Evolutionary conservation across 2,329 filamentous ascomycete genomes (phyloP).

Genomic region (Aspergillus sergii): DNA sequence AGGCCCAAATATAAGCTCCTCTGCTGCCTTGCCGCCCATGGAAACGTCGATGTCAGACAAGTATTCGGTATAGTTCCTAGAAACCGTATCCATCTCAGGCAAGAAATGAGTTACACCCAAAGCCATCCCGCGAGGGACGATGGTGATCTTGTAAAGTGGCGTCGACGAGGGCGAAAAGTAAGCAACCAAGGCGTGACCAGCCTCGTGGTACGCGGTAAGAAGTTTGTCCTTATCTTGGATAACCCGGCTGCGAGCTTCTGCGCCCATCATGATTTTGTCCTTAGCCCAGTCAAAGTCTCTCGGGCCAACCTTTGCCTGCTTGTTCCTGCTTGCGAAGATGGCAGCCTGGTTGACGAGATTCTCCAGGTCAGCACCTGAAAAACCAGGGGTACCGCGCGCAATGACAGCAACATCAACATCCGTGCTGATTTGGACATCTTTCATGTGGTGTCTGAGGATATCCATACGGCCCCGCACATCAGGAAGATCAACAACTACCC

Average conservation of each 20-base stretch:
- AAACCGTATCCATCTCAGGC: constrained; percentile 91
- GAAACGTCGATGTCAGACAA: constrained; percentile 76
- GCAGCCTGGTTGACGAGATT: constrained; percentile 97
- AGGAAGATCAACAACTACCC: constrained; percentile 83
- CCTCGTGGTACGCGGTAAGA: constrained; percentile 95
- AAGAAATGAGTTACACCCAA: constrained; percentile 86
- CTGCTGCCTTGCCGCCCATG: constrained; percentile 83
- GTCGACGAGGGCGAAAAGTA: constrained; percentile 76
- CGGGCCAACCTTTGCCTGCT: constrained; percentile 73
- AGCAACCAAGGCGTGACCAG: constrained; percentile 88
- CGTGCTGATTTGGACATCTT: constrained; percentile 78
- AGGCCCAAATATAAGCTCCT: constrained; percentile 89
- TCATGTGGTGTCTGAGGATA: constrained; percentile 91
- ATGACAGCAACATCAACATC: constrained; percentile 84
- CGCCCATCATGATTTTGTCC: constrained; percentile 96
- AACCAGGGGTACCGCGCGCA: constrained; percentile 84
- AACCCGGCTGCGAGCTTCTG: constrained; percentile 85
- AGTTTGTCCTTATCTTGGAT: constrained; percentile 93
- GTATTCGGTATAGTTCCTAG: constrained; percentile 81
- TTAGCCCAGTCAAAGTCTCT: constrained; percentile 95
- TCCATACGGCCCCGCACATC: constrained; percentile 91
- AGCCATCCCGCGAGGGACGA: constrained; percentile 84
- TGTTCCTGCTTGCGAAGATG: constrained; percentile 87
- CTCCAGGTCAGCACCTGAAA: constrained; percentile 93
- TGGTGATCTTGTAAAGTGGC: constrained; percentile 94